Evolutionary conservation across 2,329 filamentous ascomycete genomes (phyloP).

Genomic region (Sclerotinia sclerotiorum): DNA sequence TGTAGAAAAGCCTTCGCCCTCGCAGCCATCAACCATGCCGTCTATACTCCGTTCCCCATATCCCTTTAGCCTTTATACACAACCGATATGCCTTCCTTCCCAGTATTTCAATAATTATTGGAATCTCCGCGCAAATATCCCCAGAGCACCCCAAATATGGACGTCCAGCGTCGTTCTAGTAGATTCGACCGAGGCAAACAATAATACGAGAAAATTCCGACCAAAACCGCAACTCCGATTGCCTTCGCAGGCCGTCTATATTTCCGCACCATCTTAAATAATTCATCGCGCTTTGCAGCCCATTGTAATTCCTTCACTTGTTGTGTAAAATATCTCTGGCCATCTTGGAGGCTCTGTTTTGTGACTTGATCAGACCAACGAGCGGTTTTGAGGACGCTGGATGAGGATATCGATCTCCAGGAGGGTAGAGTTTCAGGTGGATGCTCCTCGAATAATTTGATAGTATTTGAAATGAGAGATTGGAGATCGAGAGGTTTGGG

Average conservation of each 20-base stretch:
- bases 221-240: constrained; percentile 62
- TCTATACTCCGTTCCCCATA: constrained; percentile 5
- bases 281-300: constrained; percentile 57
- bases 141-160: constrained; percentile 34
- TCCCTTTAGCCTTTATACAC: background rate
- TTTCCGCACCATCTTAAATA: constrained; percentile 54
- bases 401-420: constrained; percentile 71
- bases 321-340: constrained; percentile 63
- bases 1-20: background rate
- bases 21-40: background rate
- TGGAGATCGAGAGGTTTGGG: constrained; percentile 81
- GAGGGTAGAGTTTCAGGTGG: constrained; percentile 71
- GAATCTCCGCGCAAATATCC: constrained; percentile 27
- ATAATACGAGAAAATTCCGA: constrained; percentile 60
- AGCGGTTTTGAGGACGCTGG: constrained; percentile 85
- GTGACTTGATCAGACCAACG: constrained; percentile 51
- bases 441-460: constrained; percentile 59
- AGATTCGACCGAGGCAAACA: background rate
- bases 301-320: constrained; percentile 73
- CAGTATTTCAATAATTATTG: background rate
- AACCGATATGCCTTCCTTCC: background rate
- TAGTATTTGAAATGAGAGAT: constrained; percentile 65
- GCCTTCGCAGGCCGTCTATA: constrained; percentile 65
- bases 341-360: constrained; percentile 63
- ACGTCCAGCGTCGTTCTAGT: constrained; percentile 7